Evolutionary conservation across 2,329 filamentous ascomycete genomes (phyloP).

Genomic region (Macroventuria anomochaeta): DNA sequence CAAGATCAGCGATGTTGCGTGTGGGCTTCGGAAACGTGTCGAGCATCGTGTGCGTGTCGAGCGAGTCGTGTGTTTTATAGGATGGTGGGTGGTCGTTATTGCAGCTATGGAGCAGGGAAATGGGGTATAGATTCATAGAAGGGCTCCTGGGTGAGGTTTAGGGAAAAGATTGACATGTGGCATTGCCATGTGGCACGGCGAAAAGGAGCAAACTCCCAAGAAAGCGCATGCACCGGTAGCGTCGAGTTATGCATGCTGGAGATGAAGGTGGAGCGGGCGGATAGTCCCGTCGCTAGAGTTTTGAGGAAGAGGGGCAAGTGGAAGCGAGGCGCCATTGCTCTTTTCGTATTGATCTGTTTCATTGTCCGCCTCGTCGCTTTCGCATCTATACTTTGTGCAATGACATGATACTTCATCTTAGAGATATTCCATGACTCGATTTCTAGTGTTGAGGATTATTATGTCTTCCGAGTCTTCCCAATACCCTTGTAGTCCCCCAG

Average conservation of each 20-base stretch:
- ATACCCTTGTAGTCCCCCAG: not conserved
- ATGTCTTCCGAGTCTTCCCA: not conserved
- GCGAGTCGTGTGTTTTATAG: conserved; percentile 3
- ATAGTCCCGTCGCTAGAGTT: conserved; percentile 3
- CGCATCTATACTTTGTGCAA: not conserved
- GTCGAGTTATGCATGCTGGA: conserved; percentile 12
- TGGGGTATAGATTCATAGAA: conserved; percentile 15
- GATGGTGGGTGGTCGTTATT: not conserved
- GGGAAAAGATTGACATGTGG: conserved; percentile 3
- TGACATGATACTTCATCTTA: not conserved
- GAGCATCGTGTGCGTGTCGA: conserved; percentile 17
- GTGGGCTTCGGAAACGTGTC: conserved; percentile 42
- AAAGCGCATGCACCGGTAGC: conserved; percentile 6
- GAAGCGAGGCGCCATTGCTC: conserved; percentile 3
- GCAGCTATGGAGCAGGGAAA: conserved; percentile 9
- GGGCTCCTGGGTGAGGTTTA: not conserved
- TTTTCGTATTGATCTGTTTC: conserved; percentile 11
- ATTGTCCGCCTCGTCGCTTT: not conserved
- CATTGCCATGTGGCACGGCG: conserved; percentile 10
- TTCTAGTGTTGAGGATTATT: not conserved
- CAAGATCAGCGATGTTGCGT: conserved; percentile 49
- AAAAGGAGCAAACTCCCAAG: conserved; percentile 8
- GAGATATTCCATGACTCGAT: not conserved
- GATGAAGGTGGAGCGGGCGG: conserved; percentile 15
- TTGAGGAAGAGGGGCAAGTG: not conserved